Evolutionary conservation across 1,284 basidiomycete species (phyloP).

Genomic region (Baeospora myosura): DNA sequence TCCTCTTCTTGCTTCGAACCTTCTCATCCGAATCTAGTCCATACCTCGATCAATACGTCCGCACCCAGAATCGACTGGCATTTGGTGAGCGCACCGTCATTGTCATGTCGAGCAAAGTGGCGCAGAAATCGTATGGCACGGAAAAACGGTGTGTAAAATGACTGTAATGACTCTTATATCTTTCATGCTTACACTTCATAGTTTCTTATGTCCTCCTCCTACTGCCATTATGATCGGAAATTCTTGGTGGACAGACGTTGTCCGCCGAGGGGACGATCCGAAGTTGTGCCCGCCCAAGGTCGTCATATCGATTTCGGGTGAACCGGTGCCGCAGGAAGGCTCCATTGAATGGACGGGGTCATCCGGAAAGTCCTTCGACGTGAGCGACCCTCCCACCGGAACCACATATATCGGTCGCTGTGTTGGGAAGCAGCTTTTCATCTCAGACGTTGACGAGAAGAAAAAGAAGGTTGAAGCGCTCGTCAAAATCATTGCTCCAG

Average conservation of each 20-base stretch:
- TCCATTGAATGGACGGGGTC: slow-evolving; percentile 81
- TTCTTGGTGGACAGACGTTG: slow-evolving; percentile 85
- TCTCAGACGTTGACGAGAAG: slow-evolving; percentile 85
- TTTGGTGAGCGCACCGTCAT: slow-evolving; percentile 91
- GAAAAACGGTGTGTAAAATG: slow-evolving; percentile 70
- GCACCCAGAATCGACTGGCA: slow-evolving; percentile 78
- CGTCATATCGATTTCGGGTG: slow-evolving; percentile 87
- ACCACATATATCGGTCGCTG: slow-evolving; percentile 82
- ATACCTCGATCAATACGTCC: slow-evolving; percentile 78
- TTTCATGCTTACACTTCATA: slow-evolving; percentile 20
- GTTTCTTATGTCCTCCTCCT: slow-evolving; percentile 93
- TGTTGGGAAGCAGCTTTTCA: slow-evolving; percentile 86
- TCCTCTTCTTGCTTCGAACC: slow-evolving; percentile 10
- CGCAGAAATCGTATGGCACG: slow-evolving; percentile 94
- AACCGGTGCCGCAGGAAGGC: slow-evolving; percentile 75
- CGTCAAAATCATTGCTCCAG: slow-evolving; percentile 82
- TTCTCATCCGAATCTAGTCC: slow-evolving; percentile 39
- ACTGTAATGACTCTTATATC: slow-evolving; percentile 5
- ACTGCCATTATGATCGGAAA: slow-evolving; percentile 92
- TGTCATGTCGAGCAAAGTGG: slow-evolving; percentile 94
- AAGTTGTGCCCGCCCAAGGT: slow-evolving; percentile 76
- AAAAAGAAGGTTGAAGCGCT: slow-evolving; percentile 88
- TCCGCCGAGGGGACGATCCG: slow-evolving; percentile 65
- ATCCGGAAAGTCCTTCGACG: slow-evolving; percentile 76
- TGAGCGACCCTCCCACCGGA: slow-evolving; percentile 69